Percentiles rank a stretch among this genome's conserved stretches.
These are phyloP conservation scores for Gaeumannomyces tritici DNA, from an alignment of 2,329 filamentous ascomycete genomes.

Conservation along the genomic window DNA sequence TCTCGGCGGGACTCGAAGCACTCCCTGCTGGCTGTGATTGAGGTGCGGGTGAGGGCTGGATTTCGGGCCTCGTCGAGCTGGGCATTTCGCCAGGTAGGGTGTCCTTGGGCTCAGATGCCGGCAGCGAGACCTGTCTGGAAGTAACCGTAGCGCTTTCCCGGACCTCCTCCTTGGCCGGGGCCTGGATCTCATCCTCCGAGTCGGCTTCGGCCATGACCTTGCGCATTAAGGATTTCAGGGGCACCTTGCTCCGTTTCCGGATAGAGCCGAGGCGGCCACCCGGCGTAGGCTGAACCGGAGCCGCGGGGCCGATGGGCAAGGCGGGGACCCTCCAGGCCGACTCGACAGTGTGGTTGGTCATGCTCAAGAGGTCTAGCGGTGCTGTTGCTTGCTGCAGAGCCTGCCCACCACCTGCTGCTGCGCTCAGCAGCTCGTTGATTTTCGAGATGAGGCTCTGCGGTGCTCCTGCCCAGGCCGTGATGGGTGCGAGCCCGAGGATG, in stretches of 20 bases:
- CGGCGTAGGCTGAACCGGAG: not conserved
- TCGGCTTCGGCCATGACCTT: slow-evolving; percentile 1
- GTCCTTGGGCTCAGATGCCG: not conserved
- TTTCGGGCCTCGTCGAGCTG: too few relatives aligned
- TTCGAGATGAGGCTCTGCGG: not conserved
- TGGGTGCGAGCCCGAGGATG: not conserved
- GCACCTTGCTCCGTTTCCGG: not conserved
- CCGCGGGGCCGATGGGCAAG: slow-evolving; percentile 13
- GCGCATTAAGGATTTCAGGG: not conserved
- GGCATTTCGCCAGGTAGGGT: too few relatives aligned
- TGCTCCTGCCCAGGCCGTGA: not conserved
- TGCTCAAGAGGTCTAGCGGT: slow-evolving; percentile 6
- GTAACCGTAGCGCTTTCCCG: not conserved
- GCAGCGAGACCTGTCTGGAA: not conserved
- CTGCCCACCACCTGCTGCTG: not conserved
- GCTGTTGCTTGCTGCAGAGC: not conserved
- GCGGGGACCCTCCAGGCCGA: slow-evolving; percentile 28
- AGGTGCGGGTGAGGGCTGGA: too few relatives aligned
- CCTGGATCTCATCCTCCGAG: slow-evolving; percentile 3
- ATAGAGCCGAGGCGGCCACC: not conserved
- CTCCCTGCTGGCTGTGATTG: not conserved
- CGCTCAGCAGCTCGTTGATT: not conserved
- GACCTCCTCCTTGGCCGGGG: not conserved
- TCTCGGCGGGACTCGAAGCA: not conserved
- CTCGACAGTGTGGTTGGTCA: slow-evolving; percentile 17